Evolutionary conservation across 202 grass and related monocot genomes (phyloP).

Genomic region (Zizania palustris): DNA sequence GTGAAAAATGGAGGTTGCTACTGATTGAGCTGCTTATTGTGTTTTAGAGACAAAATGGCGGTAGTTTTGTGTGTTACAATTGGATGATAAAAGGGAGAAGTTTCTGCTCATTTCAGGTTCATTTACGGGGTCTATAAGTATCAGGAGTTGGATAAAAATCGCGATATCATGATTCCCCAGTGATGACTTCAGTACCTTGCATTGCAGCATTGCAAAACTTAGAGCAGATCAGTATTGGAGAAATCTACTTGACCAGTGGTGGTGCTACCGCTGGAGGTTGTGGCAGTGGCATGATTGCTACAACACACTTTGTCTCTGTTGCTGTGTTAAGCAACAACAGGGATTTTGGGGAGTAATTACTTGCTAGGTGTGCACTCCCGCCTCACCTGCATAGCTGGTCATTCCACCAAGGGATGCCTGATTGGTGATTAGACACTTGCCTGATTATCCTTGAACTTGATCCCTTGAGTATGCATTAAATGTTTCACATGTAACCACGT

Average conservation of each 20-base stretch:
- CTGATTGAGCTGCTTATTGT: neutral
- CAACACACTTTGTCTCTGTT: neutral
- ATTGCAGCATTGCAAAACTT: neutral
- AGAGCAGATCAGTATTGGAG: neutral
- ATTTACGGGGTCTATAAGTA: neutral
- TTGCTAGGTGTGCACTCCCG: neutral
- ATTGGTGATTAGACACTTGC: neutral
- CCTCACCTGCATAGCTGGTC: neutral
- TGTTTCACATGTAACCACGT: neutral
- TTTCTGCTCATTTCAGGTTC: neutral
- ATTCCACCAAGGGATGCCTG: neutral
- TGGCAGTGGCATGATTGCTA: neutral
- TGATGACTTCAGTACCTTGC: neutral
- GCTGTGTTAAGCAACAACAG: too few relatives aligned
- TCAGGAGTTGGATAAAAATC: neutral
- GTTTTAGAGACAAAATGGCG: neutral
- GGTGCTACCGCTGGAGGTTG: neutral
- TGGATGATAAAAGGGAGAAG: neutral
- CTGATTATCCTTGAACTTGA: neutral
- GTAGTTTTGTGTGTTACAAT: neutral
- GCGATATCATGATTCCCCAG: neutral
- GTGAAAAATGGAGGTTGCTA: neutral
- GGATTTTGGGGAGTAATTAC: neutral
- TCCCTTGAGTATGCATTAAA: neutral
- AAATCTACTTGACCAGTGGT: neutral